These are phyloP conservation scores for Zychaea mexicana DNA, from an alignment of 371 early-diverging fungal genomes.

Conservation along the genomic window DNA sequence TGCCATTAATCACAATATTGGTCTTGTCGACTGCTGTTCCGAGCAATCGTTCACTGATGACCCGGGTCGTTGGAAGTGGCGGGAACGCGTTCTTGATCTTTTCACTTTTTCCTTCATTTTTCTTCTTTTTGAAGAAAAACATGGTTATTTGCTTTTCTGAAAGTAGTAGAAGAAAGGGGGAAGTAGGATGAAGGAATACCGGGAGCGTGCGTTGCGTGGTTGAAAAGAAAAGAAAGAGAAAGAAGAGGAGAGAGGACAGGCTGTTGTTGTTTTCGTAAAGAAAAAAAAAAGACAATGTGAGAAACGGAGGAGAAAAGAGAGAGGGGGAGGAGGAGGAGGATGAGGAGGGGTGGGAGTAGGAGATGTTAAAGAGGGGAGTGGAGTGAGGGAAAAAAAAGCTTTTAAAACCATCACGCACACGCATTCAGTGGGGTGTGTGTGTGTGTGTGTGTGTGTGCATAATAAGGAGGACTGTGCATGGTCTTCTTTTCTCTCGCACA, in stretches of 20 bases:
- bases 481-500: not conserved
- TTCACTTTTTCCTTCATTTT: not conserved
- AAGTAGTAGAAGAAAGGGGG: too few species aligned
- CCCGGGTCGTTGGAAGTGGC: constrained; percentile 10
- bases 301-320: not conserved
- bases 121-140: constrained; percentile 17
- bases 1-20: not conserved
- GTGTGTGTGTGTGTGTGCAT: not conserved
- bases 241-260: not conserved
- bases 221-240: constrained; percentile 3
- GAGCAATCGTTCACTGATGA: constrained; percentile 13
- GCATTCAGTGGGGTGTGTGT: too few species aligned
- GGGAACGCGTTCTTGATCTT: constrained; percentile 5
- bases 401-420: too few species aligned
- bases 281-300: constrained; percentile 3
- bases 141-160: too few species aligned
- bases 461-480: not conserved
- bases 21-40: constrained; percentile 12
- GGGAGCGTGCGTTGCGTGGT: not conserved
- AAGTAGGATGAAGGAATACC: not conserved
- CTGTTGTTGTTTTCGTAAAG: not conserved
- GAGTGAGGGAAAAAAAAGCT: not conserved
- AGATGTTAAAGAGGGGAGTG: not conserved
- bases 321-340: too few species aligned
- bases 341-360: too few species aligned